These are phyloP conservation scores for Catharanthus roseus DNA, from an alignment of 257 asterid genomes.

Conservation along the genomic window DNA sequence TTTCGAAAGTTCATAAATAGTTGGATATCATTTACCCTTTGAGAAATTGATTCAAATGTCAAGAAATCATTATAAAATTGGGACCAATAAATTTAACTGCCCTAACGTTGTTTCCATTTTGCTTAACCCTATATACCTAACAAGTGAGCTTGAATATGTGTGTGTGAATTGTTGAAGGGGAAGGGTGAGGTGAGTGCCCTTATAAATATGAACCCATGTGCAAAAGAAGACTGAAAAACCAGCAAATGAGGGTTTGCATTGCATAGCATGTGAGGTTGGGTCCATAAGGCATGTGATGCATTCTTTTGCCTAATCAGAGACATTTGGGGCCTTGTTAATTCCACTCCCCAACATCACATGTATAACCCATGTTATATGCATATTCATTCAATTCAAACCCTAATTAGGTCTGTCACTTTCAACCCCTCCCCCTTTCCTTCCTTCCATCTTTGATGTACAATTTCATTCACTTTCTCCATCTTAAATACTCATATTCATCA, in stretches of 20 bases:
- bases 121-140: not conserved
- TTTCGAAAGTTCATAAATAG: too few species aligned
- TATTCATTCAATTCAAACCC: not conserved
- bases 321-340: constrained; percentile 33
- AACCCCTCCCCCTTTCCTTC: too few species aligned
- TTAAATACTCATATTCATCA: not conserved
- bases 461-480: constrained; percentile 7
- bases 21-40: too few species aligned
- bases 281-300: constrained; percentile 35
- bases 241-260: too few species aligned
- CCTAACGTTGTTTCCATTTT: not conserved
- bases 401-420: constrained; percentile 32
- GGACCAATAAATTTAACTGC: not conserved
- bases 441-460: not conserved
- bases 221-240: constrained; percentile 4
- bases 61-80: not conserved
- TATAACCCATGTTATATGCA: constrained; percentile 38
- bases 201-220: constrained; percentile 9
- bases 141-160: not conserved
- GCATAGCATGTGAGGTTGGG: constrained; percentile 52
- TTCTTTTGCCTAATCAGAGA: constrained; percentile 11
- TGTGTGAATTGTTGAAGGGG: not conserved
- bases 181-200: not conserved
- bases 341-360: constrained; percentile 46
- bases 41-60: not conserved